Evolutionary conservation across 495 filamentous ascomycete genomes (phyloP).

Genomic region (Achaetomiella virescens): DNA sequence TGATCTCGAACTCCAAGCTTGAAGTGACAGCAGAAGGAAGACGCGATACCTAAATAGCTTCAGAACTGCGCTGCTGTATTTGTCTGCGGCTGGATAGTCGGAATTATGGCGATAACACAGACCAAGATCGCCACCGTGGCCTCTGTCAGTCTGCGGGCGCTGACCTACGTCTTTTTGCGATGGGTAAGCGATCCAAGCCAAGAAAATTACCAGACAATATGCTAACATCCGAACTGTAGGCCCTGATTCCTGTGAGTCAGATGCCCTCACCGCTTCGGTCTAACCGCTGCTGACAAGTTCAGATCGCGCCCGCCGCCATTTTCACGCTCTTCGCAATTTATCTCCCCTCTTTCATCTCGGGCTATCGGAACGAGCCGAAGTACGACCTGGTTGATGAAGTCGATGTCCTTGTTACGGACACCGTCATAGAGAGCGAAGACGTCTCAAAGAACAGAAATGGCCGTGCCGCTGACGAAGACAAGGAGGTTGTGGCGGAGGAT

Average conservation of each 20-base stretch:
- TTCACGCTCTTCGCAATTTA: slow-evolving; percentile 70
- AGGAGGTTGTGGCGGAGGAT: slow-evolving; percentile 35
- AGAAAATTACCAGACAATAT: not conserved
- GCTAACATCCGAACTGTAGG: slow-evolving; percentile 18
- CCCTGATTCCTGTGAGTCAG: slow-evolving; percentile 33
- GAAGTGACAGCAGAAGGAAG: not conserved
- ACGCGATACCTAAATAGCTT: not conserved
- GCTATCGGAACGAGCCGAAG: slow-evolving; percentile 49
- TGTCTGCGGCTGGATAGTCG: not conserved
- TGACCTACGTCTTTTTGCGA: slow-evolving; percentile 72
- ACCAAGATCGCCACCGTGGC: slow-evolving; percentile 27
- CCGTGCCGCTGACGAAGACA: not conserved
- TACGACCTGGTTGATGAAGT: slow-evolving; percentile 57
- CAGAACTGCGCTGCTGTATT: not conserved
- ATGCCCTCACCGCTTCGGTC: no score
- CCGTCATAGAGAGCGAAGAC: slow-evolving; percentile 26
- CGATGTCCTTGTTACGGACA: slow-evolving; percentile 54
- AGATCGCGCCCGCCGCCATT: slow-evolving; percentile 59
- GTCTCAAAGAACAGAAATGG: slow-evolving; percentile 25
- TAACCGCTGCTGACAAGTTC: slow-evolving; percentile 12
- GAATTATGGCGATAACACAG: slow-evolving; percentile 23
- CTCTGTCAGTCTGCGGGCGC: slow-evolving; percentile 55
- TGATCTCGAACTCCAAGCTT: not conserved
- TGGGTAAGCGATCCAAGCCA: slow-evolving; percentile 55
- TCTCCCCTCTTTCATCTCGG: slow-evolving; percentile 57